Evolutionary conservation across 2,329 filamentous ascomycete genomes (phyloP), one percentile per base, ranked within the genome.

Genomic region (Exserohilum rostratum): DNA sequence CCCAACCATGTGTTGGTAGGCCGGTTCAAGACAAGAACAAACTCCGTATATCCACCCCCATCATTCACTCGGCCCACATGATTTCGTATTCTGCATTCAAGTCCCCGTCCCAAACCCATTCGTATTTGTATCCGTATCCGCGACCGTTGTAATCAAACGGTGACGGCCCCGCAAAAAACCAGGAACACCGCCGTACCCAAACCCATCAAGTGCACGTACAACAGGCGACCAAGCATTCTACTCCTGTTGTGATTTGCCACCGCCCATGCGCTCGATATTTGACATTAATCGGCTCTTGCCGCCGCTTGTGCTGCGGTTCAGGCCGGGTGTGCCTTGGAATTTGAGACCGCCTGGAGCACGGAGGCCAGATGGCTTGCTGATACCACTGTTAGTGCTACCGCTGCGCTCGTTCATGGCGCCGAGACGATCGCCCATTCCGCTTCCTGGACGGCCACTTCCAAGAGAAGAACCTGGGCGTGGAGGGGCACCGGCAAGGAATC

Each of bases 261-360:
- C 87, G 9, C 91, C 91, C 91, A 96, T 96, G 76, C 88, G 86
- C 80, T 96, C 91, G 72, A 96, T 95, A 15, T 89, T 91, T 65
- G 83, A 89, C 87, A 96, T 88, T 68, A 95, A 89, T 52, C 89
- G 87, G 69, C 88, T 90, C 66, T 90, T 83, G 2, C 55, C 55
- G 7, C 67, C 70, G 27, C 69, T 77, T 30, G 68, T 68, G 43
- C 70, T 75, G 37, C 71, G 64, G 20, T 57, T 70, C 27, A 74
- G 31, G n/a, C 67, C 70, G 2, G 64, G 49, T 4, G 65, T 65
- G 10, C 72, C 71, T 9, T 64, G 62, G 46, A 65, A 70, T 6
- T 71, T 68, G 34, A 78, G 71, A 1, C 78, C 77, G 27, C 69
- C 69, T 0, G 89, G 88, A 5, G 87, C 84, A 50, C 85, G 78